Evolutionary conservation across 2,329 filamentous ascomycete species (phyloP).

Genomic region (Cladosporium colombiae): DNA sequence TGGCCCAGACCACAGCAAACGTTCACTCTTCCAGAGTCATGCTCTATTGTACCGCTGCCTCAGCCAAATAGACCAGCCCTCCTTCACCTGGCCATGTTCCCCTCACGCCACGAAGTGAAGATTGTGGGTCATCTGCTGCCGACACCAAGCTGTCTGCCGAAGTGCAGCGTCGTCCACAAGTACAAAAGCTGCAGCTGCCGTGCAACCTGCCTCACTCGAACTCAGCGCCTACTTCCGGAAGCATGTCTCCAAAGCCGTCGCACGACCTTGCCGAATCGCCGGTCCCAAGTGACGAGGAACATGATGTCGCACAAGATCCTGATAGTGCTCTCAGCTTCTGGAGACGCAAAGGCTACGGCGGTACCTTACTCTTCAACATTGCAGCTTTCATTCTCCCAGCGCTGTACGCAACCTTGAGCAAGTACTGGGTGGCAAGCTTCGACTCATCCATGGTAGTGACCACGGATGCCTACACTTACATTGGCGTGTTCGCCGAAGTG

Average conservation of each 20-base stretch:
- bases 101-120: constrained; percentile 1
- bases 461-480: constrained; percentile 69
- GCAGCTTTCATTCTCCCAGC: constrained; percentile 65
- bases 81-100: neutral
- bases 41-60: too few species aligned
- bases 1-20: neutral
- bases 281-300: neutral
- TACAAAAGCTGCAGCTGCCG: constrained; percentile 1
- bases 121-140: neutral
- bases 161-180: too few species aligned
- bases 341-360: constrained; percentile 47
- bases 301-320: neutral
- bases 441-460: constrained; percentile 63
- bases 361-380: constrained; percentile 64
- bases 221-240: neutral
- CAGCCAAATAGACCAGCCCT: neutral
- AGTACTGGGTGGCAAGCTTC: constrained; percentile 71
- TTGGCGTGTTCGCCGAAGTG: constrained; percentile 65
- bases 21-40: neutral
- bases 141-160: neutral
- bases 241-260: neutral
- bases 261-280: neutral
- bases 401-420: constrained; percentile 66
- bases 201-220: neutral
- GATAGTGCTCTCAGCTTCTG: constrained; percentile 9